Evolutionary conservation across 169 alveolate genomes (phyloP).

Genomic region (Blepharisma undulans): DNA sequence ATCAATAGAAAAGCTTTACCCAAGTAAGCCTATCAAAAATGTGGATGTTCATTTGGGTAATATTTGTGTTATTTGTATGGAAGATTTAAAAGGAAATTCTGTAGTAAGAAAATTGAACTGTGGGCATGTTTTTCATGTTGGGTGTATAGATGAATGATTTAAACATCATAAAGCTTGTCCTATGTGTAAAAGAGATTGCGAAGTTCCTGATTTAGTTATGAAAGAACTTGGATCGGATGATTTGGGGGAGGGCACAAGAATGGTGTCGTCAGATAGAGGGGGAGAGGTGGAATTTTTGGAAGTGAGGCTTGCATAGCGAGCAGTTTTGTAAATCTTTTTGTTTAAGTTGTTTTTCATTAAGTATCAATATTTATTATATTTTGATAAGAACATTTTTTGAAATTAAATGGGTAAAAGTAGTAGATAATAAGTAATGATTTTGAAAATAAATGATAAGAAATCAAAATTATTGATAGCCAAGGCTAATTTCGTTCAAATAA

Average conservation of each 20-base stretch:
- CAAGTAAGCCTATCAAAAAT: background rate
- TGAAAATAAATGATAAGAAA: too few relatives aligned
- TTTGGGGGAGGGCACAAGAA: background rate
- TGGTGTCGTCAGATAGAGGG: background rate
- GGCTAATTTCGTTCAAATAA: too few relatives aligned
- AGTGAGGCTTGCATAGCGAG: background rate
- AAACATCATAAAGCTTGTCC: background rate
- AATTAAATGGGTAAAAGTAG: too few relatives aligned
- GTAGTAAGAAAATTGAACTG: background rate
- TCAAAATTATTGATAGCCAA: too few relatives aligned
- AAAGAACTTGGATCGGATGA: background rate
- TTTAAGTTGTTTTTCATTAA: too few relatives aligned
- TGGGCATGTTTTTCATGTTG: constrained; percentile 1
- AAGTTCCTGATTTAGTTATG: background rate
- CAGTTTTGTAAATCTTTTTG: background rate
- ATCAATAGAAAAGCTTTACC: background rate
- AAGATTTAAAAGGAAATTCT: constrained; percentile 28
- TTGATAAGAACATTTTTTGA: too few relatives aligned
- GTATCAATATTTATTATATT: too few relatives aligned
- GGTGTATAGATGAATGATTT: constrained; percentile 1
- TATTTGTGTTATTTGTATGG: constrained; percentile 39
- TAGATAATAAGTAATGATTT: too few relatives aligned
- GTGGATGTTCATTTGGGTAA: background rate
- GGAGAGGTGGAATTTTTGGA: background rate
- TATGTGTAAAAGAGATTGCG: background rate